Base-by-base conservation (phyloP, 257 asterid genomes). In the Nicotiana sylvestris region DNA sequence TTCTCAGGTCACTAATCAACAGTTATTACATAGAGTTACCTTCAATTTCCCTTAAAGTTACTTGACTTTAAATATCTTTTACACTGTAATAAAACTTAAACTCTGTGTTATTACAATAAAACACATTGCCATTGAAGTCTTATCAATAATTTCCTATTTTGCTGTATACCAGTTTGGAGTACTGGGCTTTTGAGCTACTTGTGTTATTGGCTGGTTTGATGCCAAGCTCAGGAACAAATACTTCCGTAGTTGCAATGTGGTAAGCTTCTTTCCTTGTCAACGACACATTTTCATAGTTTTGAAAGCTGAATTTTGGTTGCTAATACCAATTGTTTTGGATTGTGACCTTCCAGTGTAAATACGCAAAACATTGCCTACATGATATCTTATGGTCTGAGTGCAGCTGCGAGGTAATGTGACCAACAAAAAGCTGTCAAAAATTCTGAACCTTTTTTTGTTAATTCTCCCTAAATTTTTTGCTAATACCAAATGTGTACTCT, bases 231-330 rank as follows among this genome's bases (percentile, higher is more conserved):
- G 92, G 87, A 83, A 69, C 91, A 33, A 78, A 90, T 5, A 96
- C 99, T 57, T 92, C 99, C 2, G 66, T 96, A 9, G 87, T 96
- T 57, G 99, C 95, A 15, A 93, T 96, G 93, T 91, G 98, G 99
- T 96, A 79, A 85, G 92, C 46, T 64, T 76, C 62, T 9, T 2
- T 46, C 60, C 37, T 72, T 43, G 25, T 70, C 35, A 21, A 11
- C 21, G 2, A 33, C 66, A 25, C 33, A 80, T 39, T 37, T 39
- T 57, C 82, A 62, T 29, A 29, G 9, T 80, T 60, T 37, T 25
- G 11, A 9, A 80, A 60, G 6, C 33, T 60, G 70, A 62, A 25
- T 21, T 37, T 69, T 39, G 43, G 33, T 69, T 70, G 10, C 33
- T 70, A n/a, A 60, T 21, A 33, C 74, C 27, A 6, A 72, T 35